A percentile compares a stretch with the other conserved stretches of the same genome.
phyloP scores from a whole-genome alignment of 1,284 basidiomycete species.

The Schizophyllum amplum region DNA sequence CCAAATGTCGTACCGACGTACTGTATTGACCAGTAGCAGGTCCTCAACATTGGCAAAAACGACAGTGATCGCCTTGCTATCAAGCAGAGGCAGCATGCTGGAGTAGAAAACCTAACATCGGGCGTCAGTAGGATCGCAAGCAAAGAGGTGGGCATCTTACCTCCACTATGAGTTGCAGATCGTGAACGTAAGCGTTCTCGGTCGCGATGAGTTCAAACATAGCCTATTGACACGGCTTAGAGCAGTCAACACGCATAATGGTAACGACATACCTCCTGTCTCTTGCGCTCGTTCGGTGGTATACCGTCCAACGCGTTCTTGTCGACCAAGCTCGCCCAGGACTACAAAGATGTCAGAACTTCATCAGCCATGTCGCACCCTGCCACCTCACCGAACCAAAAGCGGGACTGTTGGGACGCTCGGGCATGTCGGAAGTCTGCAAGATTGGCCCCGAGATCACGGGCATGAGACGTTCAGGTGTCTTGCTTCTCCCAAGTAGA shows the following conservation, averaged over 20 bases:
- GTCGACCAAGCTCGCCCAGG: constrained; percentile 89
- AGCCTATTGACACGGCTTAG: too few species aligned
- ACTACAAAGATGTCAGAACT: too few species aligned
- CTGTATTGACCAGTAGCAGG: constrained; percentile 80
- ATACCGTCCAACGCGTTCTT: constrained; percentile 74
- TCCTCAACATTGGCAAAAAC: constrained; percentile 95
- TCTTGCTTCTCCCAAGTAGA: constrained; percentile 45
- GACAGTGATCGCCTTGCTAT: constrained; percentile 72
- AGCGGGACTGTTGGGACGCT: constrained; percentile 32
- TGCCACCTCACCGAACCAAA: constrained; percentile 66
- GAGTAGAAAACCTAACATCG: constrained; percentile 69
- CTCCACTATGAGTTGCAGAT: constrained; percentile 86
- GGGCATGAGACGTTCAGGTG: constrained; percentile 19
- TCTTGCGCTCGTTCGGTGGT: constrained; percentile 66
- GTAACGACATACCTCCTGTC: too few species aligned
- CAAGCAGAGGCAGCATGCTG: constrained; percentile 66
- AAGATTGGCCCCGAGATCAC: constrained; percentile 58
- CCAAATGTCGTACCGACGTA: constrained; percentile 24
- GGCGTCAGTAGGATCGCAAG: too few species aligned
- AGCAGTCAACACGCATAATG: too few species aligned
- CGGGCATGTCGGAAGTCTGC: constrained; percentile 19
- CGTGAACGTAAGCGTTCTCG: constrained; percentile 81
- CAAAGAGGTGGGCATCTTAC: constrained; percentile 29
- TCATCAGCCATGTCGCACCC: too few species aligned
- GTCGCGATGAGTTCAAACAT: constrained; percentile 92